Evolutionary conservation across 192 early-diverging fungal genomes (phyloP), one percentile per base, ranked within the genome.

Genomic region (Hyaloraphidium curvatum): DNA sequence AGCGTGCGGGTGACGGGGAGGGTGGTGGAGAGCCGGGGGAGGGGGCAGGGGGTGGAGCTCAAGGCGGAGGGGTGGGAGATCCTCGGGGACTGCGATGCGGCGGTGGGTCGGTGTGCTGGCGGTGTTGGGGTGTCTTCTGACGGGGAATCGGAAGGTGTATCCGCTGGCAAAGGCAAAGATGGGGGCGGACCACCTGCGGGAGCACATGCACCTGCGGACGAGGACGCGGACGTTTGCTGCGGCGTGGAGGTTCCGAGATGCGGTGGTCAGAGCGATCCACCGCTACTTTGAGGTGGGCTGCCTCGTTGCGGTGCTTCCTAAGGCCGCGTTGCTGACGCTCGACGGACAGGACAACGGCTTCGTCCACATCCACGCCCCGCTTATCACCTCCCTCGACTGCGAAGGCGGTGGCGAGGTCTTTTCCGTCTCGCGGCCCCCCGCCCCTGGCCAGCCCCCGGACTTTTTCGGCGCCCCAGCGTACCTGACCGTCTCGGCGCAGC

Each of bases 361-460:
- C 58, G 55, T 80, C 3, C 77, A 80, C 28, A 61, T 85, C 30
- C 79, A 87, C 50, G 89, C 89, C 3, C 89, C 89, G 0, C 68
- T 85, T 2, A 40, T 91, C 57, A 91, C 89, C 9, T 68, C 79
- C 3, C 77, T 81, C 54, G 89, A 91, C 58, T 91, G 86, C 67
- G 89, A 91, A 54, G 89, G 86, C 27, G 89, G 80, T 11, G 86
- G 89, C 4, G 84, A 91, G 60, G 80, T 80, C 1, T 91, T 91
- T 58, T 66, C 72, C 27, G 69, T 82, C 17, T 19, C 58, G 2
- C 56, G 62, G 21, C 54, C 65, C 25, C 50, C 59, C 48, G 54
- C 55, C 5, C 55, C 54, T 23, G 37, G 23, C 2, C 30, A 31
- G 19, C 66, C 68, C 1, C 50, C 58, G 7, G 79, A 76, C 22